These are phyloP conservation scores for Alternaria gansuensis DNA, from an alignment of 2,329 filamentous ascomycete genomes.

Conservation along the genomic window DNA sequence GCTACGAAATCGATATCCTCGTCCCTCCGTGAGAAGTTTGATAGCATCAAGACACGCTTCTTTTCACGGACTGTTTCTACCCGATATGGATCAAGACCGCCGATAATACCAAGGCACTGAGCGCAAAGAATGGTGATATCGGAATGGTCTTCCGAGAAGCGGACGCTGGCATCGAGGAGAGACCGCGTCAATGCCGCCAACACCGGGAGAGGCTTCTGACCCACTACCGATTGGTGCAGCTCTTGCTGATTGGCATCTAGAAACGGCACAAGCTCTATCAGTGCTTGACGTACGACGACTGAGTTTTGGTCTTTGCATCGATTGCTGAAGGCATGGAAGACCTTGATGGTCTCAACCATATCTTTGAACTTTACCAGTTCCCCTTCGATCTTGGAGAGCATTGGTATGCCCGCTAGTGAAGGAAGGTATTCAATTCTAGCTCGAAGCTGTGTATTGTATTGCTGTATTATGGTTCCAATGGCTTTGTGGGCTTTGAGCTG, in stretches of 20 bases:
- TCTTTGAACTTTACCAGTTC: conserved; percentile 71
- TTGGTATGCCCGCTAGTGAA: conserved; percentile 74
- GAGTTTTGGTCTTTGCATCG: conserved; percentile 84
- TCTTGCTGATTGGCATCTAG: conserved; percentile 77
- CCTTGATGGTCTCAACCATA: conserved; percentile 70
- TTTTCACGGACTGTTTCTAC: conserved; percentile 82
- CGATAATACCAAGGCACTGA: conserved; percentile 85
- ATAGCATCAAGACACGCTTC: conserved; percentile 82
- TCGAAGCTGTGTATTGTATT: conserved; percentile 68
- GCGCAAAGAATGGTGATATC: conserved; percentile 78
- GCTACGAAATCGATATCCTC: conserved; percentile 88
- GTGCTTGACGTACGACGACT: conserved; percentile 81
- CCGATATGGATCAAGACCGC: conserved; percentile 89
- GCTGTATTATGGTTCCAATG: conserved; percentile 71
- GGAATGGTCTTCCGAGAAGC: conserved; percentile 73
- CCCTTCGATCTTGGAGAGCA: conserved; percentile 72
- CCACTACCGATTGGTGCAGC: conserved; percentile 79
- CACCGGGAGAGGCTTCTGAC: conserved; percentile 82
- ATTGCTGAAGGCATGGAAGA: conserved; percentile 74
- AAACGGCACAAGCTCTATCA: conserved; percentile 79
- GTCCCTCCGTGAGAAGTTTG: conserved; percentile 80
- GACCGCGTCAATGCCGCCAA: conserved; percentile 76
- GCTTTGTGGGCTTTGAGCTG: conserved; percentile 68
- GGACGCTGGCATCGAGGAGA: conserved; percentile 84
- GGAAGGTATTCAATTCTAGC: conserved; percentile 79